A percentile compares a stretch with the other conserved stretches of the same genome.
Conservation (phyloP, 768 basidiomycete genomes). For the Auriculariales sp. region DNA sequence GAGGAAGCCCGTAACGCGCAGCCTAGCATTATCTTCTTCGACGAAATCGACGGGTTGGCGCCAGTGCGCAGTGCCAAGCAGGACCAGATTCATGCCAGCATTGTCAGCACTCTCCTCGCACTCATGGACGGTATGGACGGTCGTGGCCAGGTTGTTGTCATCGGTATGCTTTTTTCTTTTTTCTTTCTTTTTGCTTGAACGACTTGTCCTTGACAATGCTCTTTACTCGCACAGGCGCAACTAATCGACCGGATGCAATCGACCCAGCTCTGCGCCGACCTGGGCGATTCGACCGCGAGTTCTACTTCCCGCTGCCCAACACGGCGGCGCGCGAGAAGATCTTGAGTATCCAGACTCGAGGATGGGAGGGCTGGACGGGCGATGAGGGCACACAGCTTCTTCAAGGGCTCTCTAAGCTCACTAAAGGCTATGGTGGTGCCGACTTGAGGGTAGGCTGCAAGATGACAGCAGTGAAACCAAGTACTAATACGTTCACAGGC, state of each 20-base stretch:
- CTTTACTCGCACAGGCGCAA: slow-evolving; percentile 66
- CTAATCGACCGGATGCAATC: slow-evolving; percentile 94
- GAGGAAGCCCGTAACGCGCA: slow-evolving; percentile 89
- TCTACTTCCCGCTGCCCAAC: slow-evolving; percentile 88
- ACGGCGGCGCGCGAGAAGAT: slow-evolving; percentile 79
- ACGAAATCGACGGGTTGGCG: slow-evolving; percentile 97
- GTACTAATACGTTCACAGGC: too few species aligned
- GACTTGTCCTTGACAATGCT: not conserved
- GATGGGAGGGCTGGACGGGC: slow-evolving; percentile 73
- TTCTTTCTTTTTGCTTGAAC: not conserved
- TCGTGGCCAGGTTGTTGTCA: slow-evolving; percentile 29
- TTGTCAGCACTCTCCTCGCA: slow-evolving; percentile 89
- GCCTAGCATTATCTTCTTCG: slow-evolving; percentile 97
- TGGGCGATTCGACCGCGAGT: slow-evolving; percentile 93
- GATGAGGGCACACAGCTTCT: slow-evolving; percentile 28
- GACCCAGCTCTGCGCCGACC: slow-evolving; percentile 90
- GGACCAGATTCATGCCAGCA: slow-evolving; percentile 96
- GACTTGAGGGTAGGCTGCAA: slow-evolving; percentile 72
- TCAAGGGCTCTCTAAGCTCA: slow-evolving; percentile 67
- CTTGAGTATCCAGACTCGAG: slow-evolving; percentile 73
- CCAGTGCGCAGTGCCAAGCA: slow-evolving; percentile 98
- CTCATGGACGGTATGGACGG: slow-evolving; percentile 99
- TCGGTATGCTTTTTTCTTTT: not conserved
- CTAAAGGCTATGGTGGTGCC: slow-evolving; percentile 96
- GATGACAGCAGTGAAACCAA: too few species aligned